Evolutionary conservation across 306 rosid genomes (phyloP).

Genomic region (Corylus americana): DNA sequence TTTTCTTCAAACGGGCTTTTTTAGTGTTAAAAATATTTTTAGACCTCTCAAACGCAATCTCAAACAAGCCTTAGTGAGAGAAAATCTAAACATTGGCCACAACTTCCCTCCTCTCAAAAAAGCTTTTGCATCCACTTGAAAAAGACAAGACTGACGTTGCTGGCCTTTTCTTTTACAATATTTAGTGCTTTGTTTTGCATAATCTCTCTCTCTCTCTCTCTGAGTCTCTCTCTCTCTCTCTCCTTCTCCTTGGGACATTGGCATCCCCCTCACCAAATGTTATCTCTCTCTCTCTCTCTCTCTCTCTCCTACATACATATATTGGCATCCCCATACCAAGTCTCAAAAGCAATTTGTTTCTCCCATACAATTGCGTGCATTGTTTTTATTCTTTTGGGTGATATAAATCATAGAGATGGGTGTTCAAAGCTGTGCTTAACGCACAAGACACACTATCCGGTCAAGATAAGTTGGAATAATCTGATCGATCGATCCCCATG

Average conservation of each 20-base stretch:
- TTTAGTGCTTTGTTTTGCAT: slow-evolving; percentile 37
- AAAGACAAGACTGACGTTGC: slow-evolving; percentile 41
- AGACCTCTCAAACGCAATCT: too few relatives aligned
- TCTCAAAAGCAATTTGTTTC: slow-evolving; percentile 25
- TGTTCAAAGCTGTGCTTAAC: slow-evolving; percentile 8
- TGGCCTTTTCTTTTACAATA: slow-evolving; percentile 40
- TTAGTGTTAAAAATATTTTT: too few relatives aligned
- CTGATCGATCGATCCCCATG: too few relatives aligned
- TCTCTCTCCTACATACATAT: not conserved
- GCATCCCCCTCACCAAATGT: slow-evolving; percentile 14
- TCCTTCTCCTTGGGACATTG: slow-evolving; percentile 1
- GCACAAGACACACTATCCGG: too few relatives aligned
- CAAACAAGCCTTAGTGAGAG: slow-evolving; percentile 43
- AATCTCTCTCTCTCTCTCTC: not conserved
- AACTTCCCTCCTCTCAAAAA: not conserved
- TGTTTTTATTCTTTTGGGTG: slow-evolving; percentile 24
- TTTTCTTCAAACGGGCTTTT: too few relatives aligned
- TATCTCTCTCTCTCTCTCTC: slow-evolving; percentile 2
- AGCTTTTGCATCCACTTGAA: slow-evolving; percentile 10
- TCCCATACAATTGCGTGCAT: slow-evolving; percentile 43
- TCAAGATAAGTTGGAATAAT: too few relatives aligned
- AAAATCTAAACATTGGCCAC: slow-evolving; percentile 49
- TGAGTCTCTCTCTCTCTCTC: too few relatives aligned
- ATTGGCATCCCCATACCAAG: slow-evolving; percentile 3
- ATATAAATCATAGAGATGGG: slow-evolving; percentile 25